These are phyloP conservation scores for Botryotinia narcissicola DNA, from an alignment of 2,329 filamentous ascomycete species.

Conservation along the genomic window DNA sequence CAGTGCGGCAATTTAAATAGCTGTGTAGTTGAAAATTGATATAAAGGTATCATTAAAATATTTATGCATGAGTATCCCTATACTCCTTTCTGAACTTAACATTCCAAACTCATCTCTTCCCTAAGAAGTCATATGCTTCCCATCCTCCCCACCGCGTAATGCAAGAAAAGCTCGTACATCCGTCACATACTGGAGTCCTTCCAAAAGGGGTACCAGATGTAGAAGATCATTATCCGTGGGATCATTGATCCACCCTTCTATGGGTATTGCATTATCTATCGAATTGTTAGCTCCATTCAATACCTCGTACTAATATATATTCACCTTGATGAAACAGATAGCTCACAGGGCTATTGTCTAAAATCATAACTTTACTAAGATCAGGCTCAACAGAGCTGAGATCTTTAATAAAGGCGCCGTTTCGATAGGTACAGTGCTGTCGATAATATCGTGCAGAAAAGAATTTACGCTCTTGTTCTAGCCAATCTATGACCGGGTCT, in stretches of 20 bases:
- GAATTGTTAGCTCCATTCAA: background rate
- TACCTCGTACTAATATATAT: slow-evolving; percentile 34
- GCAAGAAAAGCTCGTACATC: slow-evolving; percentile 90
- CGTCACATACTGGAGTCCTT: slow-evolving; percentile 93
- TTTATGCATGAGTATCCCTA: slow-evolving; percentile 19
- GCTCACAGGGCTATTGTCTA: slow-evolving; percentile 97
- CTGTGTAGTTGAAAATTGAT: background rate
- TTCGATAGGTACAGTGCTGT: slow-evolving; percentile 93
- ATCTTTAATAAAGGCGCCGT: slow-evolving; percentile 98
- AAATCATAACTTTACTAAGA: slow-evolving; percentile 95
- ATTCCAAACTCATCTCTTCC: slow-evolving; percentile 5
- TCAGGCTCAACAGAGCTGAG: slow-evolving; percentile 94
- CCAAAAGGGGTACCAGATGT: slow-evolving; percentile 86
- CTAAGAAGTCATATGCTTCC: slow-evolving; percentile 44
- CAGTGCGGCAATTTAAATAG: background rate
- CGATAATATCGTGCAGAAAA: slow-evolving; percentile 93
- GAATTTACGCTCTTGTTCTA: slow-evolving; percentile 94
- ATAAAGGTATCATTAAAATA: slow-evolving; percentile 21
- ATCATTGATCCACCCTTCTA: slow-evolving; percentile 99
- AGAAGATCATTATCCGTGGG: slow-evolving; percentile 94
- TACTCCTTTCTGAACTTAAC: slow-evolving; percentile 9
- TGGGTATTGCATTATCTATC: slow-evolving; percentile 95
- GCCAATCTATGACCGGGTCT: slow-evolving; percentile 97
- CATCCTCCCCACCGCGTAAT: slow-evolving; percentile 80
- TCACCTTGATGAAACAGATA: slow-evolving; percentile 98